Evolutionary conservation across 768 basidiomycete species (phyloP).

Genomic region (Lentinus tigrinus): DNA sequence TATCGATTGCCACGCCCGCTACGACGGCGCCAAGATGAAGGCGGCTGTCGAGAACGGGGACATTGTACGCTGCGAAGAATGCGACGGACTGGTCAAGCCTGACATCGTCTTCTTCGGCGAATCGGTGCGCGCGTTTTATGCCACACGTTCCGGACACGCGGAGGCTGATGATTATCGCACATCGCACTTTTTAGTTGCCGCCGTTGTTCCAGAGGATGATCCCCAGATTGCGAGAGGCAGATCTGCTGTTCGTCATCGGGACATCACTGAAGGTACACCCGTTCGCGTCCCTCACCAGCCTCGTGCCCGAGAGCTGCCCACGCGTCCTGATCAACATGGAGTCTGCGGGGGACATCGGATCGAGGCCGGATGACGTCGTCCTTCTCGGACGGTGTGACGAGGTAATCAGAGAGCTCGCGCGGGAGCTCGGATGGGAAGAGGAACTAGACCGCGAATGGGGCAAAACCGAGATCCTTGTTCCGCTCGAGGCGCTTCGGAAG

Average conservation of each 20-base stretch:
- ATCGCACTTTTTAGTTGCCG: conserved; percentile 60
- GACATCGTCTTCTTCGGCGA: conserved; percentile 96
- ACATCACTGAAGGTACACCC: conserved; percentile 88
- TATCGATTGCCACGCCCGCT: conserved; percentile 63
- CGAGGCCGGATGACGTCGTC: conserved; percentile 56
- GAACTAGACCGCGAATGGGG: conserved; percentile 28
- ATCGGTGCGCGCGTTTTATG: conserved; percentile 41
- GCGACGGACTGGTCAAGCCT: conserved; percentile 82
- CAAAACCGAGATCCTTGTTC: conserved; percentile 23
- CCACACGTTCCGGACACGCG: neutral
- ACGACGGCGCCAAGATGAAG: conserved; percentile 68
- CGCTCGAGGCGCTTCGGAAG: conserved; percentile 2
- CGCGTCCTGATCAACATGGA: conserved; percentile 90
- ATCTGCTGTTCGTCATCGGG: conserved; percentile 88
- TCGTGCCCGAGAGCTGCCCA: conserved; percentile 57
- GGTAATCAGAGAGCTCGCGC: conserved; percentile 57
- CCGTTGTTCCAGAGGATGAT: conserved; percentile 60
- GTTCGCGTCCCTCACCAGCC: conserved; percentile 72
- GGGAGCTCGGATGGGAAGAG: conserved; percentile 69
- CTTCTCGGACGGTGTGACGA: conserved; percentile 73
- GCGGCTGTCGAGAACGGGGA: conserved; percentile 55
- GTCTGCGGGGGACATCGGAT: conserved; percentile 65
- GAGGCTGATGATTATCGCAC: neutral
- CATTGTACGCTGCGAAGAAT: conserved; percentile 67
- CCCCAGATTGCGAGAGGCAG: conserved; percentile 55